Evolutionary conservation across 2,329 filamentous ascomycete genomes (phyloP).

Genomic region (Penicillium sp.): DNA sequence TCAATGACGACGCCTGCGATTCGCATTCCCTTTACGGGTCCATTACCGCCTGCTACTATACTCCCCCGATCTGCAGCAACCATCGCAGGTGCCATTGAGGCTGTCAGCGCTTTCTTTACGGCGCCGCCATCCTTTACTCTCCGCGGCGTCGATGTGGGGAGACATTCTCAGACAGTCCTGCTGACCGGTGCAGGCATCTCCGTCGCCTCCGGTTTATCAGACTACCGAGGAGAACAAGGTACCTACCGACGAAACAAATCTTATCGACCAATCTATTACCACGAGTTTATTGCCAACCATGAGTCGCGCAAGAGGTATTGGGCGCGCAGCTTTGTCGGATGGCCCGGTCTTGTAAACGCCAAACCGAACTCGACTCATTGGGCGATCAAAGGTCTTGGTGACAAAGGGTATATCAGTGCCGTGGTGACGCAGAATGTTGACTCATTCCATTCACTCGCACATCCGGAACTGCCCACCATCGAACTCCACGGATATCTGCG

Average conservation of each 20-base stretch:
- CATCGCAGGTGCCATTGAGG: constrained; percentile 67
- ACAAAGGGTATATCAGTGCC: constrained; percentile 66
- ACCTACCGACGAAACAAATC: constrained; percentile 90
- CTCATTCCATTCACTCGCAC: constrained; percentile 78
- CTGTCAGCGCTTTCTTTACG: constrained; percentile 71
- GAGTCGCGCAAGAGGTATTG: constrained; percentile 89
- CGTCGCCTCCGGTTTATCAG: constrained; percentile 85
- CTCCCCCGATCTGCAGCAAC: constrained; percentile 69
- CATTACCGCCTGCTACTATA: constrained; percentile 70
- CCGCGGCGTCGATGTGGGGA: constrained; percentile 41
- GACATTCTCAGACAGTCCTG: constrained; percentile 58
- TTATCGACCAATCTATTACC: constrained; percentile 87
- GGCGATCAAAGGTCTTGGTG: constrained; percentile 68
- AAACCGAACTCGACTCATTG: constrained; percentile 74
- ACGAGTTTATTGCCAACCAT: constrained; percentile 79
- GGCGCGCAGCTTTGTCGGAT: constrained; percentile 91
- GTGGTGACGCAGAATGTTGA: constrained; percentile 97
- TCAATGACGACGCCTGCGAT: constrained; percentile 69
- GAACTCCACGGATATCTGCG: constrained; percentile 91
- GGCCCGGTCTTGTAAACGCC: constrained; percentile 76
- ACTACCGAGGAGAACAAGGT: constrained; percentile 84
- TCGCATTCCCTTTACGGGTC: constrained; percentile 86
- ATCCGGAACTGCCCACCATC: constrained; percentile 69
- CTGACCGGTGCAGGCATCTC: constrained; percentile 86
- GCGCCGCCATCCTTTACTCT: constrained; percentile 53